Evolutionary conservation across 2,329 filamentous ascomycete genomes (phyloP).

Genomic region (Colletotrichum sp.): DNA sequence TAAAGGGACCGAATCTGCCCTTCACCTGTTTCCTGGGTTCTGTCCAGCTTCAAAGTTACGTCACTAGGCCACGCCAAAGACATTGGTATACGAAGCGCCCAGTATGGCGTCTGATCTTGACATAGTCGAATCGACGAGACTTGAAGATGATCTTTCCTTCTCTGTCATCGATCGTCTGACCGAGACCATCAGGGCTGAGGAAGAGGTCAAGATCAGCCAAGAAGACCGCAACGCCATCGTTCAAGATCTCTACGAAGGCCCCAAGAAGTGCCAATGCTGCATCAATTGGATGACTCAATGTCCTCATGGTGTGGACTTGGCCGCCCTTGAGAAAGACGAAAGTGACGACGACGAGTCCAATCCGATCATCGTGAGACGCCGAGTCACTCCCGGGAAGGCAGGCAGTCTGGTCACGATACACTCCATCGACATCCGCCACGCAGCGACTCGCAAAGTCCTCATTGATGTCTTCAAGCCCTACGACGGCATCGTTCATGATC

Average conservation of each 20-base stretch:
- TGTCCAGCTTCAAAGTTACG: background rate
- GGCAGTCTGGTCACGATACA: slow-evolving; percentile 20
- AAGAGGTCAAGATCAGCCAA: background rate
- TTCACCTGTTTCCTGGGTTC: background rate
- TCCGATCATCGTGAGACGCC: slow-evolving; percentile 24
- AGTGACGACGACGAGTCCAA: background rate
- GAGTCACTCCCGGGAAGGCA: slow-evolving; percentile 16
- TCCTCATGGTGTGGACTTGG: slow-evolving; percentile 22
- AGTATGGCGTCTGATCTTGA: background rate
- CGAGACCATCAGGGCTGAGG: background rate
- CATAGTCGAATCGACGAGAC: background rate
- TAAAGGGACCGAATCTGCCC: background rate
- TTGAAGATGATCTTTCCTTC: slow-evolving; percentile 8
- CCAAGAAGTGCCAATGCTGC: slow-evolving; percentile 30
- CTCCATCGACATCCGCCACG: slow-evolving; percentile 25
- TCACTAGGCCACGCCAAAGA: background rate
- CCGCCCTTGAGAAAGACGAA: background rate
- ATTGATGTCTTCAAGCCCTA: slow-evolving; percentile 23
- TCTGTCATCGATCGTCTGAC: slow-evolving; percentile 5
- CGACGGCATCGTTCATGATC: slow-evolving; percentile 14
- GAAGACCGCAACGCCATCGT: slow-evolving; percentile 13
- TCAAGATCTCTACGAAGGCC: slow-evolving; percentile 31
- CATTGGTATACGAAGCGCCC: background rate
- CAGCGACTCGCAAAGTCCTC: slow-evolving; percentile 23
- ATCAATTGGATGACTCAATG: slow-evolving; percentile 31